Percentiles rank a stretch among this genome's conserved stretches.
Conservation (phyloP, 2,329 filamentous ascomycete species). For the Fusarium agapanthi region DNA sequence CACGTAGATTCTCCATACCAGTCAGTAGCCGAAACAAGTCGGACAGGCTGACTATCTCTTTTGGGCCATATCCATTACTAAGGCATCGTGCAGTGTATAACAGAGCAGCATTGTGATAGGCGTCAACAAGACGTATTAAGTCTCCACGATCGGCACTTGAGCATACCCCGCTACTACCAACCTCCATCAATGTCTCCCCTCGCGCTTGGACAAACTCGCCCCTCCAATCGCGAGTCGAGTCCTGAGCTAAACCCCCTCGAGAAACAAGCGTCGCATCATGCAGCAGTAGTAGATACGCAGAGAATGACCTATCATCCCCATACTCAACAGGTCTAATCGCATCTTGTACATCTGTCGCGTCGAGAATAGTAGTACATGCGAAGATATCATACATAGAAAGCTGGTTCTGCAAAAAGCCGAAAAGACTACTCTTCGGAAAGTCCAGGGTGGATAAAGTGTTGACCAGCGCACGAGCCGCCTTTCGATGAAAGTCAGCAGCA, state of each 20-base stretch:
- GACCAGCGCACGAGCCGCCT: neutral
- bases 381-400: neutral
- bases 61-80: fast-evolving
- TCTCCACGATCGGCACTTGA: fast-evolving
- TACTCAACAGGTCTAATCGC: neutral
- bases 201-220: fast-evolving
- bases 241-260: fast-evolving
- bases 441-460: fast-evolving
- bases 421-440: neutral
- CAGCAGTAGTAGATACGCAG: fast-evolving
- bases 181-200: neutral
- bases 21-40: neutral
- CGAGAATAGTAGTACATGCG: neutral
- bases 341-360: neutral
- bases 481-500: fast-evolving
- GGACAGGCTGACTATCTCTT: neutral
- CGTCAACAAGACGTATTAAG: neutral
- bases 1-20: neutral
- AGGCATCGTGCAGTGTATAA: neutral
- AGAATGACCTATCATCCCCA: fast-evolving
- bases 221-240: neutral
- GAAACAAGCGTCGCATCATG: neutral
- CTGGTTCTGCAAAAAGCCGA: neutral
- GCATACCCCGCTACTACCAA: fast-evolving
- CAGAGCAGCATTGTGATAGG: neutral